Conservation (phyloP, 1,284 basidiomycete genomes). For the Phylloboletellus chloephorus region DNA sequence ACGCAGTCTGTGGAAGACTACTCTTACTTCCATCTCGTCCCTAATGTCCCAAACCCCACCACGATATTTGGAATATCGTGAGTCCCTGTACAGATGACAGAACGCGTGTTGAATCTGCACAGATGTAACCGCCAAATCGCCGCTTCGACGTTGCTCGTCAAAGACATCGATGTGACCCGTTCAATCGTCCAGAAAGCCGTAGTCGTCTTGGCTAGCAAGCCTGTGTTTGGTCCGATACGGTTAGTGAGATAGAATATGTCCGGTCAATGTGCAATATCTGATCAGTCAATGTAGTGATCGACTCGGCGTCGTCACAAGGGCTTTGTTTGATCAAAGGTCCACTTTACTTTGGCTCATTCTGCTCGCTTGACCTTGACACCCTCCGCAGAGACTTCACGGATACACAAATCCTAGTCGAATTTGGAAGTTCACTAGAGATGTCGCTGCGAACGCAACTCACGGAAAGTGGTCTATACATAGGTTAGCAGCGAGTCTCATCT, state of each 20-base stretch:
- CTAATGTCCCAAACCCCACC: constrained; percentile 60
- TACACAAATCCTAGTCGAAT: constrained; percentile 79
- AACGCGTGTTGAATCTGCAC: constrained; percentile 9
- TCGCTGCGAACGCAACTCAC: constrained; percentile 67
- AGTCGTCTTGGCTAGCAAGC: constrained; percentile 87
- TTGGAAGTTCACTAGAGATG: constrained; percentile 67
- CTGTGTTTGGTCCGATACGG: constrained; percentile 85
- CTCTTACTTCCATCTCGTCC: constrained; percentile 89
- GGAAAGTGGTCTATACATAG: constrained; percentile 84
- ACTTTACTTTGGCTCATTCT: neutral
- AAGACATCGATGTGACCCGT: constrained; percentile 85
- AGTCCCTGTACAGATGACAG: constrained; percentile 29
- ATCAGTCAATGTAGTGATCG: constrained; percentile 58
- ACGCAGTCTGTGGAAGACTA: constrained; percentile 88
- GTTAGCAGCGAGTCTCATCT: constrained; percentile 36
- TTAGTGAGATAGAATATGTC: constrained; percentile 28
- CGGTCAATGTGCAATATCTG: constrained; percentile 9
- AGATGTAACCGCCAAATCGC: constrained; percentile 96
- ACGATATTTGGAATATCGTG: constrained; percentile 94
- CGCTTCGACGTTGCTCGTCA: constrained; percentile 74
- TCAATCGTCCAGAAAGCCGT: constrained; percentile 98
- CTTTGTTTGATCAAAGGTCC: constrained; percentile 79
- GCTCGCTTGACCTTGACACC: neutral
- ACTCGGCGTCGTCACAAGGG: constrained; percentile 91
- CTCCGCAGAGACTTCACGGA: constrained; percentile 72